A percentile compares a stretch with the other conserved stretches of the same genome.
These are phyloP conservation scores for Phylloporus sp. DNA, from an alignment of 768 basidiomycete species.

Conservation along the genomic window DNA sequence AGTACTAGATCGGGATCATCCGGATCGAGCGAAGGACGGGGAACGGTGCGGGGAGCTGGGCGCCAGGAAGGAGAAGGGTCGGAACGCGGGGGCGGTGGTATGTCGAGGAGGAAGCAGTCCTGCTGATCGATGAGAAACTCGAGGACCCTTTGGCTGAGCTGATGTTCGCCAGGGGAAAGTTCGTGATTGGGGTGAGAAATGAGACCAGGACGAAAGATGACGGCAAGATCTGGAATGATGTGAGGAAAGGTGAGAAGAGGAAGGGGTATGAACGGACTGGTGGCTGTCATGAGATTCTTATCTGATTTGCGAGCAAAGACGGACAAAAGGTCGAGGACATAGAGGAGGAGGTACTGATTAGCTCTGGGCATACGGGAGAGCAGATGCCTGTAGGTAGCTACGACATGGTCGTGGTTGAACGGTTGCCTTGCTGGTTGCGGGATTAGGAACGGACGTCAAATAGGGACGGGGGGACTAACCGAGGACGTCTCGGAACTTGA, in stretches of 20 bases:
- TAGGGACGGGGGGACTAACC: conserved; percentile 39
- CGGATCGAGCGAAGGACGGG: conserved; percentile 16
- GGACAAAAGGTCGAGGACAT: conserved; percentile 91
- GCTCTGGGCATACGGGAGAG: conserved; percentile 81
- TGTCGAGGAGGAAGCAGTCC: conserved; percentile 90
- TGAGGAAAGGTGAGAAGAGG: not conserved
- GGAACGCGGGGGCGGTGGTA: conserved; percentile 58
- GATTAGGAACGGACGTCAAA: conserved; percentile 13
- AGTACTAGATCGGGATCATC: conserved; percentile 46
- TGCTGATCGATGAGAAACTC: conserved; percentile 97
- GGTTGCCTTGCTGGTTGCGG: conserved; percentile 53
- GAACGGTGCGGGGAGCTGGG: conserved; percentile 11
- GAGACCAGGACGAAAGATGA: conserved; percentile 94
- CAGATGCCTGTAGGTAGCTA: conserved; percentile 75
- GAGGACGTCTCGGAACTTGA: conserved; percentile 73
- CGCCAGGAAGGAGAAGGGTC: conserved; percentile 29
- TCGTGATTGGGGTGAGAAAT: conserved; percentile 87
- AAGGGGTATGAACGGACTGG: conserved; percentile 66
- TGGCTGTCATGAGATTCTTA: conserved; percentile 93
- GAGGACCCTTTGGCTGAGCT: conserved; percentile 81
- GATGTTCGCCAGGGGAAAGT: conserved; percentile 80
- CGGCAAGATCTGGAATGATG: conserved; percentile 73
- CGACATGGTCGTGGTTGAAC: conserved; percentile 64
- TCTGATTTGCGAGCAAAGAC: conserved; percentile 91
- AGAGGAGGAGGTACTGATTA: conserved; percentile 94